Percentiles rank a stretch among this genome's conserved stretches.
phyloP scores from a whole-genome alignment of 768 basidiomycete genomes.

The Guyanaporus albipodus region DNA sequence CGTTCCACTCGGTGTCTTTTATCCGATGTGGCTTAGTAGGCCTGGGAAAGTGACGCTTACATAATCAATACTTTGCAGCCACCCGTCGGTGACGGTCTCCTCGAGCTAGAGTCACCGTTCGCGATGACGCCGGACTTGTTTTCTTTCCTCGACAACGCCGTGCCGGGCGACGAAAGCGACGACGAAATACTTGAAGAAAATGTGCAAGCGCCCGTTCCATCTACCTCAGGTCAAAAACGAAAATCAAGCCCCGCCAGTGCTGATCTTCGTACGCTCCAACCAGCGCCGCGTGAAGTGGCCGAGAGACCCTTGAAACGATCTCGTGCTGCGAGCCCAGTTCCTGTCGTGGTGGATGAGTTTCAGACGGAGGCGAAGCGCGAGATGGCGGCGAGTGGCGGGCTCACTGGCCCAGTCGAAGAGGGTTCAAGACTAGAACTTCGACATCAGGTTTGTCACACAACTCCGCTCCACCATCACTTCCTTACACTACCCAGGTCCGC shows the following conservation, averaged over 20 bases:
- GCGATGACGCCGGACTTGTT: conserved; percentile 30
- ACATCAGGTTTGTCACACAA: conserved; percentile 55
- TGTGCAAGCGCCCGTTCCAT: neutral
- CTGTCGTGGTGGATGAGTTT: conserved; percentile 88
- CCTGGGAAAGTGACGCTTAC: neutral
- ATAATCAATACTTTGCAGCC: neutral
- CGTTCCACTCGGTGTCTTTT: conserved; percentile 4
- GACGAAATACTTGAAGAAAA: conserved; percentile 13
- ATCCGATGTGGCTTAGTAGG: neutral
- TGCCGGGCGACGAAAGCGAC: conserved; percentile 26
- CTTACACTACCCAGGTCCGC: conserved; percentile 56
- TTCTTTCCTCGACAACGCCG: conserved; percentile 26
- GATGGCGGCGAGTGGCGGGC: conserved; percentile 81
- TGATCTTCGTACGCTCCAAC: conserved; percentile 4
- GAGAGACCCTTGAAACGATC: conserved; percentile 49
- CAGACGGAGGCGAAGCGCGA: conserved; percentile 93
- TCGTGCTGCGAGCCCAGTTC: conserved; percentile 59
- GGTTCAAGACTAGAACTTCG: conserved; percentile 70
- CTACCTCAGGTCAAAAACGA: conserved; percentile 19
- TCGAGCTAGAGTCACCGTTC: neutral
- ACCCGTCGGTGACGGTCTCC: neutral
- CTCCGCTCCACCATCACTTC: neutral
- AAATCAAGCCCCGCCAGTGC: conserved; percentile 16
- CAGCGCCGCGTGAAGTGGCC: conserved; percentile 27
- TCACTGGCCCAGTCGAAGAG: conserved; percentile 68